Evolutionary conservation across 1,284 basidiomycete genomes (phyloP).

Genomic region (Thelephora terrestris): DNA sequence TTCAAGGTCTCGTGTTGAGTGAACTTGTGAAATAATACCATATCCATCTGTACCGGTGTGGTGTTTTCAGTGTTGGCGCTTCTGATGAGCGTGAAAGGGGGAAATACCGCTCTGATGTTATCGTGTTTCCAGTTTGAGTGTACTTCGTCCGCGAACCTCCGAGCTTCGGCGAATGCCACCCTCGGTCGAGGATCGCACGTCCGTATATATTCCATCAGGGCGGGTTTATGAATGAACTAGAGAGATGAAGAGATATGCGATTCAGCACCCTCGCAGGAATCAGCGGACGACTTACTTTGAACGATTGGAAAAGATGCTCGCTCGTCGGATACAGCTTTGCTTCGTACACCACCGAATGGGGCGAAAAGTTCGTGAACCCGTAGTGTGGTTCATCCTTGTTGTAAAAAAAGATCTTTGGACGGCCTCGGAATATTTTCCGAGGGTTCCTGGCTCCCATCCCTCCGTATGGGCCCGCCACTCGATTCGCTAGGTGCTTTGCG

Average conservation of each 20-base stretch:
- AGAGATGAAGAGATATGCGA: slow-evolving; percentile 11
- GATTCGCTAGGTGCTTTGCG: too few relatives aligned
- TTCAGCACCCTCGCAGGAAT: not conserved
- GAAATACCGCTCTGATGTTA: slow-evolving; percentile 9
- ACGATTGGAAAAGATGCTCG: slow-evolving; percentile 42
- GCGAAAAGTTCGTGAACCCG: slow-evolving; percentile 22
- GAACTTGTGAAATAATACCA: slow-evolving; percentile 19
- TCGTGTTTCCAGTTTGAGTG: slow-evolving; percentile 17
- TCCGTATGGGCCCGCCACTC: not conserved
- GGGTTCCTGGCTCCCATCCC: not conserved
- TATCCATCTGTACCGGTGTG: slow-evolving; percentile 15
- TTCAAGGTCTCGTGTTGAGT: slow-evolving; percentile 17
- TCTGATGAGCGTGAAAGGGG: not conserved
- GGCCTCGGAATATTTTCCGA: not conserved
- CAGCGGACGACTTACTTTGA: slow-evolving; percentile 36
- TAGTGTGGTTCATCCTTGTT: slow-evolving; percentile 14
- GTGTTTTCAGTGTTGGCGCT: too few relatives aligned
- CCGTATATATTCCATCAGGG: slow-evolving; percentile 15
- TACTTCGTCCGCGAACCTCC: slow-evolving; percentile 6
- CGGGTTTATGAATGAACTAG: slow-evolving; percentile 14
- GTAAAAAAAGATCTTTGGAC: slow-evolving; percentile 15
- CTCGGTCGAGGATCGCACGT: slow-evolving; percentile 11
- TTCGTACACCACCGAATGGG: slow-evolving; percentile 13
- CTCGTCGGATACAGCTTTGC: slow-evolving; percentile 17
- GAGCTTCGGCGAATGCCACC: slow-evolving; percentile 13